Percentiles rank a stretch among this genome's conserved stretches.
phyloP scores from a whole-genome alignment of 352 stramenopile genomes.

The Elongisporangium anandrum region DNA sequence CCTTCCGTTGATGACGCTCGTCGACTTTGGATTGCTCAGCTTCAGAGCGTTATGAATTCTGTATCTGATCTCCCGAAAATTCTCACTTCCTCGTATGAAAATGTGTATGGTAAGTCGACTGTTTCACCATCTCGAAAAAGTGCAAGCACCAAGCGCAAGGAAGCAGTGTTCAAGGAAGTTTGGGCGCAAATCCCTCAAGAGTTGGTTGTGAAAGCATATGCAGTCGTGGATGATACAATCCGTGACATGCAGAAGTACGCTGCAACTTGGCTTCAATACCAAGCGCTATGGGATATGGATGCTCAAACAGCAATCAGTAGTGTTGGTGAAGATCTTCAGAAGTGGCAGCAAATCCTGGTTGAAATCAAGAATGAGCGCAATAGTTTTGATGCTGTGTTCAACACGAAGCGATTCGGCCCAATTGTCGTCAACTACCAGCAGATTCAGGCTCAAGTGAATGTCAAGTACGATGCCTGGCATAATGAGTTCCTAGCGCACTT shows the following conservation, averaged over 20 bases:
- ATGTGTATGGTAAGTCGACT: slow-evolving; percentile 69
- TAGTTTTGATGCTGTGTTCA: slow-evolving; percentile 91
- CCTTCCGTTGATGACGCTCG: slow-evolving; percentile 93
- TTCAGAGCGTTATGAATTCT: slow-evolving; percentile 93
- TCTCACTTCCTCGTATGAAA: slow-evolving; percentile 83
- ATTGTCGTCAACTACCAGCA: slow-evolving; percentile 91
- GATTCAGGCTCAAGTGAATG: slow-evolving; percentile 91
- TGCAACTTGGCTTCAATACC: slow-evolving; percentile 96
- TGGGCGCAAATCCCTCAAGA: slow-evolving; percentile 48
- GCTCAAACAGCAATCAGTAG: slow-evolving; percentile 90
- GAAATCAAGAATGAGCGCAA: slow-evolving; percentile 95
- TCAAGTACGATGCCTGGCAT: slow-evolving; percentile 99
- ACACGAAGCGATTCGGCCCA: slow-evolving; percentile 88
- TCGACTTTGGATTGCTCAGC: slow-evolving; percentile 82
- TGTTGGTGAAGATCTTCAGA: slow-evolving; percentile 92
- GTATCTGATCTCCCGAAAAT: slow-evolving; percentile 92
- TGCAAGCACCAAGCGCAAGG: slow-evolving; percentile 44
- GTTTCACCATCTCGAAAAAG: slow-evolving; percentile 57
- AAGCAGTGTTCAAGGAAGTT: slow-evolving; percentile 72
- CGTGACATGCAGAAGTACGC: slow-evolving; percentile 92
- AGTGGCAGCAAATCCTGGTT: slow-evolving; percentile 96
- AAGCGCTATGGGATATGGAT: slow-evolving; percentile 98
- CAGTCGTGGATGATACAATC: slow-evolving; percentile 68
- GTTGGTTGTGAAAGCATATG: slow-evolving; percentile 75
- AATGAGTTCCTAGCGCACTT: slow-evolving; percentile 98